Evolutionary conservation across 2,329 filamentous ascomycete genomes (phyloP), one percentile per base, ranked within the genome.

Genomic region (Diplocarpon rosae): DNA sequence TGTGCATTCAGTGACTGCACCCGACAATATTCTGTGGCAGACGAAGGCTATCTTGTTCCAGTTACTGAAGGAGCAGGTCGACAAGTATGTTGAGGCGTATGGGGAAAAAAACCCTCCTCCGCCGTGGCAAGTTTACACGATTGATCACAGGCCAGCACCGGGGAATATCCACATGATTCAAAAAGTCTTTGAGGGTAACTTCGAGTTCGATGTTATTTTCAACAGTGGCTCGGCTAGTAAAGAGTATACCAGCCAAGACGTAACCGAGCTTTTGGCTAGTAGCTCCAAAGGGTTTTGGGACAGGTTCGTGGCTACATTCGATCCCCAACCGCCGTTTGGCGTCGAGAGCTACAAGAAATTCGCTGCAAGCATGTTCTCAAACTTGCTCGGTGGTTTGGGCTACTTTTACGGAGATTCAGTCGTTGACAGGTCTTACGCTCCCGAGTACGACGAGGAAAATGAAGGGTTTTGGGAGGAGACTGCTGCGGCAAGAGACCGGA

Each of bases 401-500:
- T 96, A 94, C 66, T 98, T 98, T 68, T 76, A 93, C 58, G 92
- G 92, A 33, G 75, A 92, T 46, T 83, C 87, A 29, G 67, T 95
- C 16, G 85, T 95, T 42, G 92, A 98, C 61, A 82, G 88, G 31
- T 95, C 89, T 0, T 85, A 90, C 58, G 86, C 87, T n/a, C 69
- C 82, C 9, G 90, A 94, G 58, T 96, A 96, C 55, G 87, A 95
- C 10, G 92, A 98, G 66, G 87, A 93, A 52, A 85, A 87, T 47
- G 92, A 96, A 64, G 84, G 85, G 0, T 96, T 96, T 66, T 95
- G 90, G 89, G 82, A 92, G 60, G 89, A 93, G 54, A 79, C 92
- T 14, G 88, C 83, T 2, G 81, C 83, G 58, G 90, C 89, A 4
- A 76, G 87, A 46, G 74, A 70, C 17, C 77, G 79, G 47, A 80